Base-by-base conservation (phyloP, 441 rosid genomes). In the Mallotus japonicus region DNA sequence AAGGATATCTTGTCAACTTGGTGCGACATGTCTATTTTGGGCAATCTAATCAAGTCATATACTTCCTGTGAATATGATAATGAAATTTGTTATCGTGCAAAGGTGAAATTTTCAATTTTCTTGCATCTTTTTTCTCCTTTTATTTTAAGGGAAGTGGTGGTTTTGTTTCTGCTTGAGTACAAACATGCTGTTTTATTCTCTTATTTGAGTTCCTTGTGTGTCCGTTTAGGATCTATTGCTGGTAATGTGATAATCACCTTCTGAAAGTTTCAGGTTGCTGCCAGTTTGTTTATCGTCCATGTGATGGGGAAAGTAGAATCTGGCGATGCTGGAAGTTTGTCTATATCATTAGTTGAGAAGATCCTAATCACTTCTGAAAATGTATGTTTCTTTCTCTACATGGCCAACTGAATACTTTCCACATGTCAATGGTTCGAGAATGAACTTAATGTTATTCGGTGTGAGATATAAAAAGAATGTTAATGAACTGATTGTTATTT, bases 301-400 rank as follows among this genome's bases (percentile, higher is more conserved):
- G 79, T 87, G 73, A 92, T 93, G 83, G 85, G 72, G 69, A 92
- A 87, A 76, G 73, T 92, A 83, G 87, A 83, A 67, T 70, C 83
- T 59, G 86, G 90, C 68, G 78, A 87, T 68, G 67, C 80, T 22
- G 99, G 97, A 79, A 80, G 91, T 76, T 76, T 93, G 79, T 92
- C 95, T 53, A 62, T 84, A 67, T 85, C 89, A 42, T 84, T 95
- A 73, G 78, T 84, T 76, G 88, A 85, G 82, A 90, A 84, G 85
- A 80, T 93, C 68, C 83, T 46, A 44, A 51, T 42, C 53, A 69
- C 89, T 69, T 87, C 82, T 67, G 80, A 85, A 81, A 78, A 77
- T 82, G 98, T 95, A 79, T 74, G 78, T 54, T 59, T 69, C 73
- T 76, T 50, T 80, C 77, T 73, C 55, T 76, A 32, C 37, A 14